Evolutionary conservation across 495 filamentous ascomycete genomes (phyloP).

Genomic region (Umbilicaria muhlenbergii): DNA sequence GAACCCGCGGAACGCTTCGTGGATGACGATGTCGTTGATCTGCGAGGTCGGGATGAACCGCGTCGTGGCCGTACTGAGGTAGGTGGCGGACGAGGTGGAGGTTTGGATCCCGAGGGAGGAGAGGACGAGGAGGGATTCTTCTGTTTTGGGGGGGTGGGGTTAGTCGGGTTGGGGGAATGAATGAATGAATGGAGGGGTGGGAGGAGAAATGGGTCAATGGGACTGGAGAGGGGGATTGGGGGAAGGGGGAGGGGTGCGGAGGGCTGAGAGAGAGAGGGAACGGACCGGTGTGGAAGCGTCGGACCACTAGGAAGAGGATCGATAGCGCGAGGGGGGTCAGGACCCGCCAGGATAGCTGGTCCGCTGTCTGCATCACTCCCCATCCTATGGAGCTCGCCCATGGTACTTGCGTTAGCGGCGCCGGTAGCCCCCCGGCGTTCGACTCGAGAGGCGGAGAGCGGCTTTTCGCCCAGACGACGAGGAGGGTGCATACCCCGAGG

Average conservation of each 20-base stretch:
- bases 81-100: slow-evolving; percentile 45
- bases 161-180: slow-evolving; percentile 1
- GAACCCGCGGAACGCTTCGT: slow-evolving; percentile 90
- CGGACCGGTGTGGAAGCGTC: slow-evolving; percentile 33
- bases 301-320: slow-evolving; percentile 31
- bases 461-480: slow-evolving; percentile 25
- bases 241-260: slow-evolving; percentile 1
- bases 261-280: too few species aligned
- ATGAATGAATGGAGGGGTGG: too few species aligned
- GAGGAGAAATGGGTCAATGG: too few species aligned
- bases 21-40: slow-evolving; percentile 84
- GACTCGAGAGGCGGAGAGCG: slow-evolving; percentile 16
- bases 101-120: slow-evolving; percentile 88
- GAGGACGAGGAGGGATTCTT: slow-evolving; percentile 80
- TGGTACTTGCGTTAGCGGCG: too few species aligned
- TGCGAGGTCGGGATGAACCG: slow-evolving; percentile 87
- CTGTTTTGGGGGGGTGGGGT: slow-evolving; percentile 17
- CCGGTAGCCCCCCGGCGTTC: too few species aligned
- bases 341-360: slow-evolving; percentile 19
- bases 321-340: slow-evolving; percentile 18
- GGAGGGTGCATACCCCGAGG: slow-evolving; percentile 23
- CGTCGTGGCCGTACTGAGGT: slow-evolving; percentile 49
- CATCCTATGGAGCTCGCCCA: too few species aligned
- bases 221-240: too few species aligned
- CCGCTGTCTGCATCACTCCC: slow-evolving; percentile 22